Evolutionary conservation across 75 land plant genomes (phyloP).

Genomic region (Sequoia sempervirens): DNA sequence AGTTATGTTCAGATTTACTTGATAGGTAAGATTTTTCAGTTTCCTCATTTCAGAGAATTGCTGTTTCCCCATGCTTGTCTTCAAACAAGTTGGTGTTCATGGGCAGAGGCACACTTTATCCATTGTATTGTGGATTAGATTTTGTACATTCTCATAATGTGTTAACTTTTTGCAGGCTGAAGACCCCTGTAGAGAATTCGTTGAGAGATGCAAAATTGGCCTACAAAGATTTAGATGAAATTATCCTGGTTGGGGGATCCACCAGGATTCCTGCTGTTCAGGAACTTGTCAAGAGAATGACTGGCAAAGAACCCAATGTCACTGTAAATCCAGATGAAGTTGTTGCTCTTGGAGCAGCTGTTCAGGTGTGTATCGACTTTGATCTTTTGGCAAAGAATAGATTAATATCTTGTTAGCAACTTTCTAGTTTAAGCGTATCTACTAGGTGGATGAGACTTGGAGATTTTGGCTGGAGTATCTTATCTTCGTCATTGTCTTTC

Average conservation of each 20-base stretch:
- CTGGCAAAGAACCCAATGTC: slow-evolving; percentile 76
- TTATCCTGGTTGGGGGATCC: slow-evolving; percentile 83
- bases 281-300: slow-evolving; percentile 75
- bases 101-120: too few species aligned
- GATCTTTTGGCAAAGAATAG: too few species aligned
- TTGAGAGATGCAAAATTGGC: slow-evolving; percentile 77
- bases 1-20: slow-evolving; percentile 54
- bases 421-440: too few species aligned
- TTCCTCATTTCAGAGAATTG: background rate
- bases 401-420: too few species aligned
- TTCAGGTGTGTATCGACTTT: too few species aligned
- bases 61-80: too few species aligned
- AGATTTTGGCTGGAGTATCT: too few species aligned
- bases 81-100: too few species aligned
- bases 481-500: too few species aligned
- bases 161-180: slow-evolving; percentile 28
- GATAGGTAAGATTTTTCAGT: slow-evolving; percentile 37
- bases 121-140: too few species aligned
- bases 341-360: slow-evolving; percentile 85
- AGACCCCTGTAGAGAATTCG: slow-evolving; percentile 67
- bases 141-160: background rate
- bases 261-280: slow-evolving; percentile 84
- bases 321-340: slow-evolving; percentile 90
- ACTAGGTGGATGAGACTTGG: too few species aligned
- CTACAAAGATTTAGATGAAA: slow-evolving; percentile 71